Percentiles rank a stretch among this genome's conserved stretches.
phyloP scores from a whole-genome alignment of 768 basidiomycete genomes.

The Boletus rex-veris region DNA sequence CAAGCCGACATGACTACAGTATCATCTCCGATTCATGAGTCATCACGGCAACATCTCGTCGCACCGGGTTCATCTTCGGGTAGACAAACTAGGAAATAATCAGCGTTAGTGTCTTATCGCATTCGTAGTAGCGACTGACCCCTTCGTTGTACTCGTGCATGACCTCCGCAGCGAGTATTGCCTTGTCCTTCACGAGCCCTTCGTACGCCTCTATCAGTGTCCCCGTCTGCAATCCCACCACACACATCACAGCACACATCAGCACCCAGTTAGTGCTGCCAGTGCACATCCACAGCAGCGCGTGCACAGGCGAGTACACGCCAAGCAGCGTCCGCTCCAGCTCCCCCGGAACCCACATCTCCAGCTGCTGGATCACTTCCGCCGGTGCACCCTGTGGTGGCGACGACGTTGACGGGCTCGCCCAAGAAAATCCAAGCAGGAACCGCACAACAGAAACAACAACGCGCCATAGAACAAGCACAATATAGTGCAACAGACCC shows the following conservation, averaged over 20 bases:
- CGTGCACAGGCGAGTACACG: conserved; percentile 77
- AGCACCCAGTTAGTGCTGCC: conserved; percentile 73
- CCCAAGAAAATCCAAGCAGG: conserved; percentile 56
- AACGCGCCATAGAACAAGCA: conserved; percentile 44
- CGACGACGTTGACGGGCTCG: conserved; percentile 35
- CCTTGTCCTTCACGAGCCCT: conserved; percentile 67
- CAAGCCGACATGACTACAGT: neutral
- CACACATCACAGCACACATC: conserved; percentile 64
- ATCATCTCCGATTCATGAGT: conserved; percentile 78
- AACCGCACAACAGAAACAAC: conserved; percentile 63
- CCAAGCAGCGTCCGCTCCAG: conserved; percentile 67
- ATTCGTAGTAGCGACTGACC: conserved; percentile 41
- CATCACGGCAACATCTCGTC: conserved; percentile 79
- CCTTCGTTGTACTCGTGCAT: conserved; percentile 81
- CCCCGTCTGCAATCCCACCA: conserved; percentile 62
- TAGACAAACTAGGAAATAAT: conserved; percentile 64
- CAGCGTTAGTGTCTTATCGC: neutral
- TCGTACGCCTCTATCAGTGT: conserved; percentile 42
- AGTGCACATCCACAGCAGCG: conserved; percentile 69
- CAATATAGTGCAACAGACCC: conserved; percentile 31
- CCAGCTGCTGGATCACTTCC: conserved; percentile 67
- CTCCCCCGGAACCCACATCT: conserved; percentile 75
- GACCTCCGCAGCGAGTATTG: conserved; percentile 73
- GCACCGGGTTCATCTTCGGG: conserved; percentile 74
- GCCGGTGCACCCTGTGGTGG: conserved; percentile 37